Evolutionary conservation across 2,329 filamentous ascomycete species (phyloP), one percentile per base, ranked within the genome.

Genomic region (Cytospora mali): DNA sequence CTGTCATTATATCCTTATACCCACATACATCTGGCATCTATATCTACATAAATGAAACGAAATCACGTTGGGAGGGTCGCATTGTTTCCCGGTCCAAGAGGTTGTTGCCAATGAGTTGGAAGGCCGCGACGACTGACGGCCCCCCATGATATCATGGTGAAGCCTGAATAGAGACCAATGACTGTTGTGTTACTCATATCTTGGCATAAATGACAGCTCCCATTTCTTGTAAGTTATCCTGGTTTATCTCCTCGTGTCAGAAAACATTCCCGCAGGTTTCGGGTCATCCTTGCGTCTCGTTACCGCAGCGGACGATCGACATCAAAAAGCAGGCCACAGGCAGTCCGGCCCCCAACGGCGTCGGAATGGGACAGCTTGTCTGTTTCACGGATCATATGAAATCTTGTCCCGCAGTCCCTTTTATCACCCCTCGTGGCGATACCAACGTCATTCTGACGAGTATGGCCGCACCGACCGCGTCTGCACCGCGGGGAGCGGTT

Each of bases 401-500:
- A 21, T 11, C 42, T 46, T 23, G 42, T 23, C 42, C n/a, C n/a
- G n/a, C n/a, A n/a, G n/a, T n/a, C n/a, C n/a, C n/a, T n/a, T 46
- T 23, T 28, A n/a, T 46, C n/a, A 23, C 23, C 4, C 42, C 42
- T 46, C 18, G 42, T 46, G 42, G 42, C 42, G 48, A 46, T 27
- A 23, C 5, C 42, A 50, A 62, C 61, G 61, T 62, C 61, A 62
- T 62, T 2, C 39, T 50, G 31, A 54, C 55, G n/a, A 18, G 29
- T 23, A 10, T 42, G 25, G 54, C 33, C 14, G 28, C n/a, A 55
- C 50, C 7, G 27, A 25, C 42, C 33, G 18, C 6, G 1, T 16
- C 42, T 23, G 16, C 25, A 29, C 56, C 54, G n/a, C 10, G 33
- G 46, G 62, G 60, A 4, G 2, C 18, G n/a, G 25, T 49, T 42